phyloP scores from a whole-genome alignment of 495 filamentous ascomycete genomes.

The Neurospora terricola region DNA sequence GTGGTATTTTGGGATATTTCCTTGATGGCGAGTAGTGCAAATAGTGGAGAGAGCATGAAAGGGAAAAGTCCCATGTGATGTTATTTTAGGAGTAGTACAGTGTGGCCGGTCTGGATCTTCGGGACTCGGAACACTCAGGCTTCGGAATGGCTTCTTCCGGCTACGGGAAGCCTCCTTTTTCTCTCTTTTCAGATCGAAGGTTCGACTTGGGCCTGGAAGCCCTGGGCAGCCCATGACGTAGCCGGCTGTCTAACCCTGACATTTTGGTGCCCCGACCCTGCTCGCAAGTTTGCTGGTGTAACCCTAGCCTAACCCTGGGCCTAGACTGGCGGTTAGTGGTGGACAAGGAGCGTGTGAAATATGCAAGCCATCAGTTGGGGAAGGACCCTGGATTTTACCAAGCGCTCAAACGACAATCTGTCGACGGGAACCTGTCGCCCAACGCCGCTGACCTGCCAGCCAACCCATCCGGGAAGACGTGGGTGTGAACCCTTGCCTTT shows the following conservation, averaged over 20 bases:
- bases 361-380: slow-evolving; percentile 24
- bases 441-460: not conserved
- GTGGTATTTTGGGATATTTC: not conserved
- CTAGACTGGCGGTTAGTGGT: slow-evolving; percentile 5
- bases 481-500: not conserved
- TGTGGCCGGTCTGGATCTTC: not conserved
- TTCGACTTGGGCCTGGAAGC: not conserved
- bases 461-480: not conserved
- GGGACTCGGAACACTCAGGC: not conserved
- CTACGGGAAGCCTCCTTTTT: not conserved
- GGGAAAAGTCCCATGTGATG: not conserved
- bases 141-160: not conserved
- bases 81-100: not conserved
- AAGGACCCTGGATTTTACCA: slow-evolving; percentile 23
- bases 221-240: not conserved
- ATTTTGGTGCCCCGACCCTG: not conserved
- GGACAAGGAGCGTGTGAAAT: slow-evolving; percentile 4
- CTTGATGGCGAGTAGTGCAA: not conserved
- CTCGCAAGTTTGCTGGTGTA: not conserved
- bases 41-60: not conserved
- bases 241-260: not conserved
- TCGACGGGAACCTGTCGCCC: not conserved
- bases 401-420: not conserved
- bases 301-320: slow-evolving; percentile 1
- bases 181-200: not conserved